Percentiles rank a stretch among this genome's conserved stretches.
Conservation (phyloP, 345 rosid species). For the Limnanthes douglasii region DNA sequence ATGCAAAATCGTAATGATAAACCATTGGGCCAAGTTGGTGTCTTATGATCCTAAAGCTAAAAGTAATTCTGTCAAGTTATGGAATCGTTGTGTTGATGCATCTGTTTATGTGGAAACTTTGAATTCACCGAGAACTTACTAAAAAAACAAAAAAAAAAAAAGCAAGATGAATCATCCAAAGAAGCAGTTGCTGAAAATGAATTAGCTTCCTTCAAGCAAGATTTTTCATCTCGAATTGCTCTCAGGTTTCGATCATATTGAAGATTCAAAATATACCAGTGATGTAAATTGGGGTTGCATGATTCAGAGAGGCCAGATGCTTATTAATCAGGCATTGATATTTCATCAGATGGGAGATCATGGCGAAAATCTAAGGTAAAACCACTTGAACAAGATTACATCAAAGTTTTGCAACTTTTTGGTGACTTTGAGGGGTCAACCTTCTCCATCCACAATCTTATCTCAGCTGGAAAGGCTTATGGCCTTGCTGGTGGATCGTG, state of each 20-base stretch:
- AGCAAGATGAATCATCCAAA: conserved; percentile 20
- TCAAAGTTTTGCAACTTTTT: conserved; percentile 61
- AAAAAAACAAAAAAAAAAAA: too few species aligned
- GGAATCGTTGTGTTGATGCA: too few species aligned
- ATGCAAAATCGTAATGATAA: too few species aligned
- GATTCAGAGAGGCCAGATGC: conserved; percentile 78
- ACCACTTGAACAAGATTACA: conserved; percentile 33
- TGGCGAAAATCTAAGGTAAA: conserved; percentile 54
- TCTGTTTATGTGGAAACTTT: too few species aligned
- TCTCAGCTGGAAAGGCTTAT: conserved; percentile 53
- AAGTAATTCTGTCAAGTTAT: too few species aligned
- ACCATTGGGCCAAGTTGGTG: too few species aligned
- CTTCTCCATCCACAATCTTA: conserved; percentile 84
- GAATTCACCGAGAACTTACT: too few species aligned
- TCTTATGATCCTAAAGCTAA: too few species aligned
- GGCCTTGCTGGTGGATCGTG: conserved; percentile 82
- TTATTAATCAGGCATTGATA: conserved; percentile 57
- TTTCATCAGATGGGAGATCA: conserved; percentile 41
- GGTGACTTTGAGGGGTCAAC: conserved; percentile 55
- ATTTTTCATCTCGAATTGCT: conserved; percentile 61
- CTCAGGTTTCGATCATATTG: conserved; percentile 57
- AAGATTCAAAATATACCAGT: conserved; percentile 29
- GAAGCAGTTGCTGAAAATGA: conserved; percentile 25
- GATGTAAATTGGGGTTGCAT: conserved; percentile 72
- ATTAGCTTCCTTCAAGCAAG: conserved; percentile 37